Evolutionary conservation across 1,139 yeast genomes (phyloP).

Genomic region (Nakaseomyces delphensis): DNA sequence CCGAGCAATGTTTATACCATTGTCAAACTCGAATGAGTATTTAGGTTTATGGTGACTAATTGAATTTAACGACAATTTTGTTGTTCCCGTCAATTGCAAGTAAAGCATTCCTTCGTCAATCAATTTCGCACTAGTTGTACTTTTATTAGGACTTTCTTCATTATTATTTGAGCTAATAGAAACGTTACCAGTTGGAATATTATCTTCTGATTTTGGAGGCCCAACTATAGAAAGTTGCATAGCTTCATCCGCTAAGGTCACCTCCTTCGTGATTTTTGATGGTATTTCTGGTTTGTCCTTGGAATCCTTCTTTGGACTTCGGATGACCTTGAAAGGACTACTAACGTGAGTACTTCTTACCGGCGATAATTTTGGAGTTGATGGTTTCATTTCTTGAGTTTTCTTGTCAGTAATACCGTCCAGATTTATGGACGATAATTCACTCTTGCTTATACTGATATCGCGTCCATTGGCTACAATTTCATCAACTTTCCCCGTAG

Average conservation of each 20-base stretch:
- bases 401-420: neutral
- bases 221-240: neutral
- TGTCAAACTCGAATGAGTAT: constrained; percentile 69
- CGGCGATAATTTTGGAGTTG: constrained; percentile 8
- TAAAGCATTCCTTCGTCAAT: constrained; percentile 67
- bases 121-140: constrained; percentile 10
- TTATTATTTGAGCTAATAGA: too few relatives aligned
- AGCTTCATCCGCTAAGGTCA: neutral
- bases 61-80: constrained; percentile 51
- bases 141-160: neutral
- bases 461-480: neutral
- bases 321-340: constrained; percentile 23
- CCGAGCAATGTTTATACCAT: constrained; percentile 78
- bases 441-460: constrained; percentile 5
- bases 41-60: constrained; percentile 48
- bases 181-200: neutral
- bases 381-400: constrained; percentile 3
- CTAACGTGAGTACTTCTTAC: constrained; percentile 14
- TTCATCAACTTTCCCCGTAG: constrained; percentile 2
- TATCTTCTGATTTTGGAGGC: constrained; percentile 5
- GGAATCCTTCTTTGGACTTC: constrained; percentile 7
- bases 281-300: neutral
- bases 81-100: constrained; percentile 53
- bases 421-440: neutral
- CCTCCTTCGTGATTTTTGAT: neutral